Conservation (phyloP, 2,329 filamentous ascomycete species). For the Colletotrichum australisinense region DNA sequence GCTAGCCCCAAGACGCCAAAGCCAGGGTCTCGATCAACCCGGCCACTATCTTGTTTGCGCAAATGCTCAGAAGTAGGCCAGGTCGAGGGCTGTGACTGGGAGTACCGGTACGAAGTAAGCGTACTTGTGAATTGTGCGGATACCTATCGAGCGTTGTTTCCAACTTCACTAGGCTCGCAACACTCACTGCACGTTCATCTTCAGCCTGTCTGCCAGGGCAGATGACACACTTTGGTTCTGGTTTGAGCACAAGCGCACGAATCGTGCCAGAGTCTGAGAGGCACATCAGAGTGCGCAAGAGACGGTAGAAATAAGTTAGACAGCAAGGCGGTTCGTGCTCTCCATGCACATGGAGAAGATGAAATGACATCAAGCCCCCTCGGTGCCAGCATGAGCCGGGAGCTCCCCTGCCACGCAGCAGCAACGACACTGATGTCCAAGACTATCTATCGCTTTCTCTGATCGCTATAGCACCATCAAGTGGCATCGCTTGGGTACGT, state of each 20-base stretch:
- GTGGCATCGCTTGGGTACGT: neutral
- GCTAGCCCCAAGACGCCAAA: neutral
- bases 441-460: no score
- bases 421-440: no score
- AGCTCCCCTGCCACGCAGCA: neutral
- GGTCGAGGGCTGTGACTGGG: no score
- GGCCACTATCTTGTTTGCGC: neutral
- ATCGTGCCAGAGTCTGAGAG: conserved; percentile 12
- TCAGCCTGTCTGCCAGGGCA: neutral
- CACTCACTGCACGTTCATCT: neutral
- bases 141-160: neutral
- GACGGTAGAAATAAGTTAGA: neutral
- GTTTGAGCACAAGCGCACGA: neutral
- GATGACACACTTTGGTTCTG: neutral
- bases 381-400: neutral
- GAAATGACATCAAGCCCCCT: conserved; percentile 17
- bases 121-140: neutral
- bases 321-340: conserved; percentile 10
- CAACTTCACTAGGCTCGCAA: neutral
- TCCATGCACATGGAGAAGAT: conserved; percentile 21
- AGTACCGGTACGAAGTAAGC: no score
- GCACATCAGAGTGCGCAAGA: neutral
- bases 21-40: neutral
- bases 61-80: neutral
- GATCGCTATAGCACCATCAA: neutral